Evolutionary conservation across 768 basidiomycete species (phyloP), one percentile per base, ranked within the genome.

Genomic region (Boletellus ananas): DNA sequence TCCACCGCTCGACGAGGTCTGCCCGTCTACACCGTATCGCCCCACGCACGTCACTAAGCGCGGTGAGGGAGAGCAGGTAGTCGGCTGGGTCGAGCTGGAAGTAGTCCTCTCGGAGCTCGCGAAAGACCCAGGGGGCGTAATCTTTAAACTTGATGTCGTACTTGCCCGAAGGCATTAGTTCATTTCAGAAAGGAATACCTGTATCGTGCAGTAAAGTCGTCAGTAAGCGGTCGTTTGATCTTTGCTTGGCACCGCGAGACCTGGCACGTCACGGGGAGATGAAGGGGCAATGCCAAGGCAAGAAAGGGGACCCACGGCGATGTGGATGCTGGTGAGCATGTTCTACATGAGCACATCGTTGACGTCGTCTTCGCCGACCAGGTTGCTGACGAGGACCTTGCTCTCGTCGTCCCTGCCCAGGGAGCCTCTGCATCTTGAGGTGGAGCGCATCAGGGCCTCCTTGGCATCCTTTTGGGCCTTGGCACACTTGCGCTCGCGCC

Each of bases 91-190:
- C 96, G 40, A 99, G 81, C 56, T 90, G 85, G 72, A 99, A 98
- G 67, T 86, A 79, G 57, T 94, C 88, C 71, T 98, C 95, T 27
- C 96, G 87, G 13, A 99, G 75, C 48, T 92, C 89, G 23, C 95
- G 90, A 71, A 99, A 99, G 3, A 98, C 90, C 87, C 90, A 96
- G 0, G 96, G 95, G 0, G 94, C 94, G 67, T 98, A 99, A 66
- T 99, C 95, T 69, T 98, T 98, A 78, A 98, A 98, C 71, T 99
- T 99, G 79, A 98, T 98, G 69, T 98, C 96, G 72, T 99, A 99
- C 72, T 86, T 88, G 5, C 94, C 94, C 0, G 94, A 96, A 0
- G 96, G 96, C 12, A 95, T 98, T 21, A 99, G 77, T 71, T 99
- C 96, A 69, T 99, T 98, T 18, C 96, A 95, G 61, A 65, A 98